These are phyloP conservation scores for Mycosphaerelloides madeirae DNA, from an alignment of 2,329 filamentous ascomycete genomes.

Conservation along the genomic window DNA sequence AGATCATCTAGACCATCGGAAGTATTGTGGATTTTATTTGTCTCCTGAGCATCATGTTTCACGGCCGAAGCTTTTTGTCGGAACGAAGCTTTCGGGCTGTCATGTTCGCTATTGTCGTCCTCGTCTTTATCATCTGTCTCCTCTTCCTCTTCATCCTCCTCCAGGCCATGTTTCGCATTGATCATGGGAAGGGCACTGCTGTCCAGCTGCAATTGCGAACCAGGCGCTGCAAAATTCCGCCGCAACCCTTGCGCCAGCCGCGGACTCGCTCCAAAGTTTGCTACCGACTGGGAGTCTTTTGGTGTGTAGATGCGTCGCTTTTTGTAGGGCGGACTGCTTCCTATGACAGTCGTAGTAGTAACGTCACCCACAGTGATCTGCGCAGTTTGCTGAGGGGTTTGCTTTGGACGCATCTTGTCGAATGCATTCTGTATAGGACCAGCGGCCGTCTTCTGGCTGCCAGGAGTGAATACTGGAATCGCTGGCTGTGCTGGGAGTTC, in stretches of 20 bases:
- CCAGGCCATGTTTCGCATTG: constrained; percentile 1
- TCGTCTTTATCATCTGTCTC: constrained; percentile 18
- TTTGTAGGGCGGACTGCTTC: constrained; percentile 48
- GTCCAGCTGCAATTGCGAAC: constrained; percentile 37
- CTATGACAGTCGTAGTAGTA: constrained; percentile 60
- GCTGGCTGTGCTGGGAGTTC: constrained; percentile 5
- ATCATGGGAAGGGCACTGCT: constrained; percentile 14
- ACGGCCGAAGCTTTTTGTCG: too few species aligned
- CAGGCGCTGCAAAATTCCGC: constrained; percentile 51
- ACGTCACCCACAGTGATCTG: constrained; percentile 70
- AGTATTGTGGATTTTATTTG: background rate
- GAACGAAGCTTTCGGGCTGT: background rate
- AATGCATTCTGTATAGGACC: constrained; percentile 57
- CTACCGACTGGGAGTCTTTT: constrained; percentile 37
- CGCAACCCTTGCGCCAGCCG: constrained; percentile 41
- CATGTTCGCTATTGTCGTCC: constrained; percentile 1
- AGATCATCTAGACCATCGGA: constrained; percentile 23
- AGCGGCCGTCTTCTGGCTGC: constrained; percentile 33
- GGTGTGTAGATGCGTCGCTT: constrained; percentile 41
- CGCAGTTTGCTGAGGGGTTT: constrained; percentile 59
- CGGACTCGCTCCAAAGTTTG: constrained; percentile 41
- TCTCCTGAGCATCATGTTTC: background rate
- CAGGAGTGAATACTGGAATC: constrained; percentile 28
- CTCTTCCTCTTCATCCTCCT: constrained; percentile 24
- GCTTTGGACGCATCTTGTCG: constrained; percentile 60